Evolutionary conservation across 495 filamentous ascomycete genomes (phyloP).

Genomic region (Pseudotulostoma volvatum): DNA sequence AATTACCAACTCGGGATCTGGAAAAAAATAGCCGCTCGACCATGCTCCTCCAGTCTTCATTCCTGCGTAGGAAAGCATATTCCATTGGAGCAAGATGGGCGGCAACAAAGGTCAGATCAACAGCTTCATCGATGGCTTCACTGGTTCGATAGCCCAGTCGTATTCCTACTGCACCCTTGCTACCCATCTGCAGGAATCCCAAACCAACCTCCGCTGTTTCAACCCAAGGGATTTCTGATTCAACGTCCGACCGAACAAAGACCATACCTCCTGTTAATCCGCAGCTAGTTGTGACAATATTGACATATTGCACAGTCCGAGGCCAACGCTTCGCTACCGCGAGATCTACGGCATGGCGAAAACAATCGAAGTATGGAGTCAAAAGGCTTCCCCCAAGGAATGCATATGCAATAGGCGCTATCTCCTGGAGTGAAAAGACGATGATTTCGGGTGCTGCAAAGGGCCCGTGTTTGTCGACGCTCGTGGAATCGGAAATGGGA

Average conservation of each 20-base stretch:
- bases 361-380: constrained; percentile 53
- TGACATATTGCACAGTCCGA: constrained; percentile 27
- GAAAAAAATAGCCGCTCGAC: constrained; percentile 62
- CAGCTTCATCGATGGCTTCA: constrained; percentile 17
- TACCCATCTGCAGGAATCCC: constrained; percentile 74
- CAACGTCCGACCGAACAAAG: constrained; percentile 45
- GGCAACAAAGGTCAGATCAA: constrained; percentile 65
- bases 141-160: constrained; percentile 40
- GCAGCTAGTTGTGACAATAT: constrained; percentile 45
- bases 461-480: not conserved
- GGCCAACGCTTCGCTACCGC: constrained; percentile 34
- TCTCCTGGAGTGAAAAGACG: constrained; percentile 71
- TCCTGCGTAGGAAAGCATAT: constrained; percentile 47
- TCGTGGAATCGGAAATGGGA: constrained; percentile 36
- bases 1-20: not conserved
- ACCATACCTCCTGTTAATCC: constrained; percentile 84
- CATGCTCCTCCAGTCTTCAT: constrained; percentile 72
- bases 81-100: constrained; percentile 88
- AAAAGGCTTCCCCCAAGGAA: constrained; percentile 78
- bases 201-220: constrained; percentile 64
- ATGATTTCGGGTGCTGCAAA: constrained; percentile 46
- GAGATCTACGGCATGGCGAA: constrained; percentile 49
- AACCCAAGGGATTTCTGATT: constrained; percentile 37
- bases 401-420: constrained; percentile 65
- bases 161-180: constrained; percentile 82